A percentile compares a stretch with the other conserved stretches of the same genome.
phyloP scores from a whole-genome alignment of 106 monocot genomes.

The Vanilla planifolia region DNA sequence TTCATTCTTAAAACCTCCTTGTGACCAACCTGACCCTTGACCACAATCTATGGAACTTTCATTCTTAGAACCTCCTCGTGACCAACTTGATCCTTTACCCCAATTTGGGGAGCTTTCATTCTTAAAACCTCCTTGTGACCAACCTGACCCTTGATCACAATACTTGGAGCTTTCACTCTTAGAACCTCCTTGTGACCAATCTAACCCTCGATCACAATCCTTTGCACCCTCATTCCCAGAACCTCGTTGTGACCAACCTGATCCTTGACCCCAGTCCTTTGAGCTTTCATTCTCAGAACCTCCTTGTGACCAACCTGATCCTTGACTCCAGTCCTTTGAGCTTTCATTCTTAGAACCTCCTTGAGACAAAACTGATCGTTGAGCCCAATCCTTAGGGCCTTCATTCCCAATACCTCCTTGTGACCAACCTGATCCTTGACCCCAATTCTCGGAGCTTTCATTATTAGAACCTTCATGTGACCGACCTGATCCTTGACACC shows the following conservation, averaged over 20 bases:
- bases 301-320: conserved; percentile 10
- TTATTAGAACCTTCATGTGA: neutral
- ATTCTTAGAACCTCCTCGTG: too few relatives aligned
- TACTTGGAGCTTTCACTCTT: too few relatives aligned
- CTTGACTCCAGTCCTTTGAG: conserved; percentile 5
- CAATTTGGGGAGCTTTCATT: too few relatives aligned
- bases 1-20: conserved; percentile 5
- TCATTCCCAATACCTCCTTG: conserved; percentile 1
- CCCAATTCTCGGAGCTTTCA: conserved; percentile 5
- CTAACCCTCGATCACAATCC: neutral
- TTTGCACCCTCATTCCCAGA: neutral
- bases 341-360: neutral
- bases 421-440: conserved; percentile 10
- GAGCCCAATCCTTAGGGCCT: neutral
- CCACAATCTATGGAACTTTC: too few relatives aligned
- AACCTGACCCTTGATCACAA: too few relatives aligned
- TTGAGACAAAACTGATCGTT: too few relatives aligned
- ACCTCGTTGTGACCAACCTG: conserved; percentile 2
- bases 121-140: too few relatives aligned
- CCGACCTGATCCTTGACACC: conserved; percentile 1
- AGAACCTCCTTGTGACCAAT: too few relatives aligned
- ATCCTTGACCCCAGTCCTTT: neutral
- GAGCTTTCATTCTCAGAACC: neutral
- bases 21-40: conserved; percentile 10
- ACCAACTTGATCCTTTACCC: too few relatives aligned